phyloP scores from a whole-genome alignment of 2,329 filamentous ascomycete genomes.

The Beauveria caledonica region DNA sequence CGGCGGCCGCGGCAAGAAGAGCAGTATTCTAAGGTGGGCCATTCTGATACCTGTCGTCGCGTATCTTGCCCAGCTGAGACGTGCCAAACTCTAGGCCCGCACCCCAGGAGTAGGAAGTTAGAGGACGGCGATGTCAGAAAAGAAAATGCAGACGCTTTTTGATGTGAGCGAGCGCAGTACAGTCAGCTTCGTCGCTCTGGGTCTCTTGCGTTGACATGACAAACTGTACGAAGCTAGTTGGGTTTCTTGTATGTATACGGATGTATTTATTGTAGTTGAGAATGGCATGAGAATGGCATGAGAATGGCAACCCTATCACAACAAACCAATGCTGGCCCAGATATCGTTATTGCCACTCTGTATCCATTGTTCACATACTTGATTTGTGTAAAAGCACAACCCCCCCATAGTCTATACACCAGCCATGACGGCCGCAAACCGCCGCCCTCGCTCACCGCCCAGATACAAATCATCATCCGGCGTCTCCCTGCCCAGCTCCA shows the following conservation, averaged over 20 bases:
- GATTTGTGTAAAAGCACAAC: background rate
- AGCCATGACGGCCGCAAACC: slow-evolving; percentile 35
- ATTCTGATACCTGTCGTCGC: slow-evolving; percentile 32
- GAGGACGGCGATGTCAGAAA: no score
- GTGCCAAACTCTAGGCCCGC: slow-evolving; percentile 24
- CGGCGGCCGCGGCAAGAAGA: slow-evolving; percentile 40
- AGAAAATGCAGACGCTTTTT: background rate
- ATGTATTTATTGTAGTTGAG: background rate
- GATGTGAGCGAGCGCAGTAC: background rate
- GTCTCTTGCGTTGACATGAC: background rate
- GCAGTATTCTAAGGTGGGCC: slow-evolving; percentile 44
- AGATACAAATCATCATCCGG: slow-evolving; percentile 52
- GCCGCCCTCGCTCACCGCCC: slow-evolving; percentile 47
- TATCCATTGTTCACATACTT: background rate
- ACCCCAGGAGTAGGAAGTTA: slow-evolving; percentile 14
- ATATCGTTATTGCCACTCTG: background rate
- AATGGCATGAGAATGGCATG: background rate
- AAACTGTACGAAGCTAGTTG: background rate
- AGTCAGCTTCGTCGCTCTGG: background rate
- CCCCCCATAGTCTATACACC: slow-evolving; percentile 10
- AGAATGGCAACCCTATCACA: background rate
- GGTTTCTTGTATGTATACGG: background rate
- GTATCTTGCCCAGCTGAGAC: slow-evolving; percentile 25
- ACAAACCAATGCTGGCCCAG: background rate
- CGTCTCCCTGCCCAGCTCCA: slow-evolving; percentile 62